Evolutionary conservation across 345 rosid species (phyloP).

Genomic region (Eucalyptus cloeziana): DNA sequence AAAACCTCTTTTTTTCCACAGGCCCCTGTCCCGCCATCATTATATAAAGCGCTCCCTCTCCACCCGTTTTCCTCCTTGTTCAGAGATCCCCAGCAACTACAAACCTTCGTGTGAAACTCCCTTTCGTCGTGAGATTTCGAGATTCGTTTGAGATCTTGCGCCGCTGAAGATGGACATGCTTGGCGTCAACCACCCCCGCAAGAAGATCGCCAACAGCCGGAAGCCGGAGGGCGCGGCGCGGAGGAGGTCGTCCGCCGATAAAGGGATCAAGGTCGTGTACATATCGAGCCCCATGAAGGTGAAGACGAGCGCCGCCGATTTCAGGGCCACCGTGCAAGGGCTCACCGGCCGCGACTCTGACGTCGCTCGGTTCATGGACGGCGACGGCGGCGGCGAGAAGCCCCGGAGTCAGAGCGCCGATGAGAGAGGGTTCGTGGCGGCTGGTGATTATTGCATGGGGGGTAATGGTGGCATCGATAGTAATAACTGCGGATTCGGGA

Average conservation of each 20-base stretch:
- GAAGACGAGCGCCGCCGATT: constrained; percentile 53
- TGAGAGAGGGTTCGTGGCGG: background rate
- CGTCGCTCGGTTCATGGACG: constrained; percentile 14
- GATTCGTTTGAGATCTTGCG: background rate
- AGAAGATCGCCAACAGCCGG: background rate
- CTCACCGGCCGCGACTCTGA: constrained; percentile 88
- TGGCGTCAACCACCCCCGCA: background rate
- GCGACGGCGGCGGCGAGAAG: background rate
- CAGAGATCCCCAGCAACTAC: background rate
- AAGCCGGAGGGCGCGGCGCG: background rate
- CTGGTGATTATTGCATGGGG: background rate
- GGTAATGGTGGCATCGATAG: background rate
- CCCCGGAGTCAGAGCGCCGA: background rate
- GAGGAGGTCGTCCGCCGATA: background rate
- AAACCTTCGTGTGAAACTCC: background rate
- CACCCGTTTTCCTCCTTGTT: background rate
- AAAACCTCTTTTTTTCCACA: background rate
- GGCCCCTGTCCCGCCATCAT: background rate
- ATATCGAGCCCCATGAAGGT: constrained; percentile 79
- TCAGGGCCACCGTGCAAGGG: constrained; percentile 73
- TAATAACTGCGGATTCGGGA: background rate
- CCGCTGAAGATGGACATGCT: background rate
- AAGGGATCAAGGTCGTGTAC: constrained; percentile 61
- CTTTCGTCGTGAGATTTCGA: background rate
- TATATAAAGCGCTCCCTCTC: background rate